Percentiles rank a stretch among this genome's conserved stretches.
phyloP scores from a whole-genome alignment of 2,329 filamentous ascomycete genomes.

The Aspergillus japonicus region DNA sequence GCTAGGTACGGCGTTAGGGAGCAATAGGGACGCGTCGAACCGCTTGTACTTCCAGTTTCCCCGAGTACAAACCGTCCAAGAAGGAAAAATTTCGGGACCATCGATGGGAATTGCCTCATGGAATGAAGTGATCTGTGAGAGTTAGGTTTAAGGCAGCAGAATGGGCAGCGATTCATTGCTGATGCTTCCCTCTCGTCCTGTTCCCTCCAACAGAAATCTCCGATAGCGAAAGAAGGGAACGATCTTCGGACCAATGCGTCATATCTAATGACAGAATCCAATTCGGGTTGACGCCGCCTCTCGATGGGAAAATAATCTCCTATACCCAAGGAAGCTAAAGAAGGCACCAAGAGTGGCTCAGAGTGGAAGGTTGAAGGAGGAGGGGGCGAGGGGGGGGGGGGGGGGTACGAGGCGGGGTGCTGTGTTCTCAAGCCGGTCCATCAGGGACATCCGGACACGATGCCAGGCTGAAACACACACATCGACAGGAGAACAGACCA shows the following conservation, averaged over 20 bases:
- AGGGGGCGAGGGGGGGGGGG: not conserved
- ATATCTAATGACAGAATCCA: constrained; percentile 3
- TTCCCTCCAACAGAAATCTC: constrained; percentile 9
- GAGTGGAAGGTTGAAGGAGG: constrained; percentile 4
- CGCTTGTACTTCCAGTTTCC: constrained; percentile 4
- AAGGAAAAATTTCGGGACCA: constrained; percentile 14
- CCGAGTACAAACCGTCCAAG: constrained; percentile 12
- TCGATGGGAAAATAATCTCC: not conserved
- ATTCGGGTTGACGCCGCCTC: not conserved
- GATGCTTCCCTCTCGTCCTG: no score
- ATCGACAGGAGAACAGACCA: constrained; percentile 6
- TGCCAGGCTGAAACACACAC: constrained; percentile 12
- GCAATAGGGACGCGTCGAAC: constrained; percentile 9
- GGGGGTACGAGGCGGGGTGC: constrained; percentile 9
- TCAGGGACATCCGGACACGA: constrained; percentile 15
- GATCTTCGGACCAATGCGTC: constrained; percentile 12
- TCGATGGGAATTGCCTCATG: not conserved
- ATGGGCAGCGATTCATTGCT: constrained; percentile 2
- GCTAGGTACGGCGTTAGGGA: constrained; percentile 10
- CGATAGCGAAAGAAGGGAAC: constrained; percentile 9
- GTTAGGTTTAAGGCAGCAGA: not conserved
- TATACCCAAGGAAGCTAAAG: constrained; percentile 1
- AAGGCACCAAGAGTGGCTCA: constrained; percentile 9
- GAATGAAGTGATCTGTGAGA: not conserved
- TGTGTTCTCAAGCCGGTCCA: not conserved